Evolutionary conservation across 441 rosid species (phyloP).

Genomic region (Gossypium laxum): DNA sequence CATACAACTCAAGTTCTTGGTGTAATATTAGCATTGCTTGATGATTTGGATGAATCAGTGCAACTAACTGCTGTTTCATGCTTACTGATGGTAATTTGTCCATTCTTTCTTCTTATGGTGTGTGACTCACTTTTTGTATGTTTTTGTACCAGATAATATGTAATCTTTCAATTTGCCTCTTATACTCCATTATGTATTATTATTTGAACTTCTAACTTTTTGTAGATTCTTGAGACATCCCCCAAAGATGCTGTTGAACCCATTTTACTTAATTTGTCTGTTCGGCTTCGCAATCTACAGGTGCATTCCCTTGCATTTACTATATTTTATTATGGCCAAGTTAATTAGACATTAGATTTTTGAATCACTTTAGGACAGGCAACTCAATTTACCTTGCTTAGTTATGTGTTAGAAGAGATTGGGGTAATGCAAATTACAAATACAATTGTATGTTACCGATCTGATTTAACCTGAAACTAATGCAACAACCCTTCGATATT

Average conservation of each 20-base stretch:
- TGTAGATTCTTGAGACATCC: slow-evolving; percentile 72
- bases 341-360: not conserved
- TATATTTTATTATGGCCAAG: not conserved
- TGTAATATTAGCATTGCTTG: slow-evolving; percentile 82
- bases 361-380: not conserved
- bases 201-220: slow-evolving; percentile 6
- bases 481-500: not conserved
- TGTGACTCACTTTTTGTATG: not conserved
- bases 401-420: not conserved
- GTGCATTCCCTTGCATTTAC: slow-evolving; percentile 25
- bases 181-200: not conserved
- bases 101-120: slow-evolving; percentile 11
- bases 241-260: slow-evolving; percentile 82
- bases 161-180: slow-evolving; percentile 10
- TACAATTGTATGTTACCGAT: not conserved
- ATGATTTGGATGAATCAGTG: slow-evolving; percentile 83
- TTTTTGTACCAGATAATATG: slow-evolving; percentile 3
- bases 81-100: slow-evolving; percentile 50
- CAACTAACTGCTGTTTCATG: slow-evolving; percentile 94
- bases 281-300: slow-evolving; percentile 87
- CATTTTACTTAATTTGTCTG: slow-evolving; percentile 67
- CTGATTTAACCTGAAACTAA: not conserved
- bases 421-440: not conserved
- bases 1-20: slow-evolving; percentile 79
- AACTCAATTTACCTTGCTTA: not conserved